These are phyloP conservation scores for Phlyctochytrium arcticum DNA, from an alignment of 192 early-diverging fungal genomes.

Conservation along the genomic window DNA sequence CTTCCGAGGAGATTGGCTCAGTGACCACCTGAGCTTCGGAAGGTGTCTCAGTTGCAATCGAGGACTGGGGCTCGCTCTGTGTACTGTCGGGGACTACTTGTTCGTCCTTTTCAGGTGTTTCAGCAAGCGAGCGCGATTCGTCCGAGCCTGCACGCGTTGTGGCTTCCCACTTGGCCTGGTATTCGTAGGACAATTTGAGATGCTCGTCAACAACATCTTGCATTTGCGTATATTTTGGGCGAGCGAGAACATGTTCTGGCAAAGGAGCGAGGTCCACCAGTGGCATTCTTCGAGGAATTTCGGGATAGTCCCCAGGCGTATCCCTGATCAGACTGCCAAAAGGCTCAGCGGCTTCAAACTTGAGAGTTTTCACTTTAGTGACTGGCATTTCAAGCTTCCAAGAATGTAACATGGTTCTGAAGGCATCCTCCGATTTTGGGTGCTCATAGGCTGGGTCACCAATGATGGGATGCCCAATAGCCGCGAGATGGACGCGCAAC, in stretches of 20 bases:
- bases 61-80: background rate
- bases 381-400: conserved; percentile 29
- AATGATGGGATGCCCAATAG: conserved; percentile 35
- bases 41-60: background rate
- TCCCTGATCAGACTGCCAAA: conserved; percentile 10
- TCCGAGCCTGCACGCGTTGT: background rate
- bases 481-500: conserved; percentile 32
- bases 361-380: background rate
- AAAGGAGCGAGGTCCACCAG: background rate
- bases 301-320: background rate
- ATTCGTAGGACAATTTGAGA: conserved; percentile 6
- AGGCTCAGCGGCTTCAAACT: conserved; percentile 21
- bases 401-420: conserved; percentile 36
- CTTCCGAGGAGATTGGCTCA: background rate
- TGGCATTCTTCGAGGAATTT: background rate
- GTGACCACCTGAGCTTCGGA: background rate
- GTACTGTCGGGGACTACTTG: background rate
- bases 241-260: background rate
- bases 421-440: conserved; percentile 23
- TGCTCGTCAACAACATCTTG: conserved; percentile 15
- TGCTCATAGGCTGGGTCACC: conserved; percentile 34
- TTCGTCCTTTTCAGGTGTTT: background rate
- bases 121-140: background rate
- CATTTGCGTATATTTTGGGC: no score
- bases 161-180: conserved; percentile 12